Percentiles rank a stretch among this genome's conserved stretches.
phyloP scores from a whole-genome alignment of 306 rosid genomes.

The Quercus aquifolioides region DNA sequence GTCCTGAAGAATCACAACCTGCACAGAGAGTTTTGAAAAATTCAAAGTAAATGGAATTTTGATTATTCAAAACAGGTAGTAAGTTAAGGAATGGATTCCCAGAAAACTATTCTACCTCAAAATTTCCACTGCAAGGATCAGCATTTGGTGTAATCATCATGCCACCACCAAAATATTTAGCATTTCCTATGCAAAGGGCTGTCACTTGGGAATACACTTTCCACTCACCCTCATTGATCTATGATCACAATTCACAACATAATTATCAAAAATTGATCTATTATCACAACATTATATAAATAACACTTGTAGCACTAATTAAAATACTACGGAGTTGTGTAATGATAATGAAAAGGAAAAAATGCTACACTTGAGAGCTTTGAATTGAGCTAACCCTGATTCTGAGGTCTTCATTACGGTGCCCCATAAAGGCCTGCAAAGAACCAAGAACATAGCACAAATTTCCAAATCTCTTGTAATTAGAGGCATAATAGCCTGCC shows the following conservation, averaged over 20 bases:
- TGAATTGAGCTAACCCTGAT: constrained; percentile 60
- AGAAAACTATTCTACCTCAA: constrained; percentile 57
- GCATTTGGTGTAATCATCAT: constrained; percentile 93
- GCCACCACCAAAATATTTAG: constrained; percentile 94
- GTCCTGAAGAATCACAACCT: constrained; percentile 88
- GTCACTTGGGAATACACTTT: constrained; percentile 69
- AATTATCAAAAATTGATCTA: constrained; percentile 43
- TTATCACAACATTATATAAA: constrained; percentile 16
- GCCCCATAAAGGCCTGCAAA: constrained; percentile 87
- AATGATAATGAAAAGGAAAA: background rate
- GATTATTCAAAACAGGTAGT: constrained; percentile 8
- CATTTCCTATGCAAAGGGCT: constrained; percentile 86
- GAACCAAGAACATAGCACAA: constrained; percentile 90
- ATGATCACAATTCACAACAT: constrained; percentile 13
- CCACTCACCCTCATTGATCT: constrained; percentile 89
- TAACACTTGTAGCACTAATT: background rate
- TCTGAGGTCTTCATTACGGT: constrained; percentile 68
- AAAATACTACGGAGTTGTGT: background rate
- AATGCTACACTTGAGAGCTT: background rate
- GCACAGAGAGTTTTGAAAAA: constrained; percentile 14
- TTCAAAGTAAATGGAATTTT: background rate
- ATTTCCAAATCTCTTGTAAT: constrained; percentile 84
- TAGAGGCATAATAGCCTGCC: constrained; percentile 86
- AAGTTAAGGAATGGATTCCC: constrained; percentile 1
- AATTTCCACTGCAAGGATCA: constrained; percentile 57